Evolutionary conservation across 345 rosid species (phyloP).

Genomic region (Syzygium oleosum): DNA sequence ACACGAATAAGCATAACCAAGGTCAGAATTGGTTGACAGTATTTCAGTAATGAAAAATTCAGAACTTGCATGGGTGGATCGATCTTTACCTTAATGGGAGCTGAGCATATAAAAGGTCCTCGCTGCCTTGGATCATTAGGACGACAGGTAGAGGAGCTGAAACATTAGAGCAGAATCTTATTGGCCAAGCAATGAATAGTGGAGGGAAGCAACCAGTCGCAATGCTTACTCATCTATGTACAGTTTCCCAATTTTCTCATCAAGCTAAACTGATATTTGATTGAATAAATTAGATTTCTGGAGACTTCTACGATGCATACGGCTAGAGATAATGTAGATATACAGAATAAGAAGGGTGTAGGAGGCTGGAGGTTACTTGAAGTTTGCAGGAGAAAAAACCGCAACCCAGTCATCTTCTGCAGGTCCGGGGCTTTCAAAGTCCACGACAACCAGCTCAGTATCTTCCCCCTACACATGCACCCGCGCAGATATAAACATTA

Average conservation of each 20-base stretch:
- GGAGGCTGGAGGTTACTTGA: slow-evolving; percentile 8
- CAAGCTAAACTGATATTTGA: not conserved
- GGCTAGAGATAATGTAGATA: not conserved
- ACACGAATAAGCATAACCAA: not conserved
- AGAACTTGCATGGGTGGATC: not conserved
- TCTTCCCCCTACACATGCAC: not conserved
- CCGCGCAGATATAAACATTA: not conserved
- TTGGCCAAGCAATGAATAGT: not conserved
- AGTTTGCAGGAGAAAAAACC: slow-evolving; percentile 16
- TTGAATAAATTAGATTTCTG: not conserved
- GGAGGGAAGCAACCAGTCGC: not conserved
- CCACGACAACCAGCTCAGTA: slow-evolving; percentile 5
- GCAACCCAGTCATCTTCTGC: slow-evolving; percentile 17
- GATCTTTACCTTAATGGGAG: slow-evolving; percentile 70
- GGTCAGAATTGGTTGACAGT: not conserved
- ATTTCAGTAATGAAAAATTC: not conserved
- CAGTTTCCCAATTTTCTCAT: not conserved
- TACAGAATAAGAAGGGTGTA: not conserved
- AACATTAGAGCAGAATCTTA: slow-evolving; percentile 1
- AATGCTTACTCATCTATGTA: not conserved
- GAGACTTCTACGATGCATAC: not conserved
- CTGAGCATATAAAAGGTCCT: slow-evolving; percentile 63
- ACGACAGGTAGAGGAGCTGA: slow-evolving; percentile 51
- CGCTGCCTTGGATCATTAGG: slow-evolving; percentile 30
- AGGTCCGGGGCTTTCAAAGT: not conserved